Base-by-base conservation (phyloP, 2,329 filamentous ascomycete genomes). In the Neonectria hederae region DNA sequence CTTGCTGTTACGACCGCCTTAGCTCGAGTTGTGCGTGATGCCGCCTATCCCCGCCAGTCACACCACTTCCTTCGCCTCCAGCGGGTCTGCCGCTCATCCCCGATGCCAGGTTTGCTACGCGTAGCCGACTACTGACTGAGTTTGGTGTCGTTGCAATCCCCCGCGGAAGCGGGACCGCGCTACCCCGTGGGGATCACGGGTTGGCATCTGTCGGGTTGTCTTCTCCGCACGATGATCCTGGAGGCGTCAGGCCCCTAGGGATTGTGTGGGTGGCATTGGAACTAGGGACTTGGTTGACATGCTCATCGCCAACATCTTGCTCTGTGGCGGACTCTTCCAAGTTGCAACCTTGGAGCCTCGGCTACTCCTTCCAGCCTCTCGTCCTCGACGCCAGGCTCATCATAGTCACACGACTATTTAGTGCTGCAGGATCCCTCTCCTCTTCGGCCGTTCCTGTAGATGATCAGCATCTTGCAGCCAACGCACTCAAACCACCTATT, bases 81-180 rank as follows among this genome's bases (percentile, higher is more conserved):
- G 56, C 22, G 64, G 59, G 48, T 57, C 57, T 62, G 57, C 58
- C 62, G 62, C 62, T 48, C 48, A 45, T 55, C 59, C 60, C 63
- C 63, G 63, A 43, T 6, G 28, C 61, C 26, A n/a, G 17, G 17
- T 24, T 10, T 26, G 6, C 22, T 9, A 5, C 17, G 26, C 14
- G 24, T 21, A 21, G 21, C 49, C 14, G 28, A 26, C 42, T 49
- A 42, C 22, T n/a, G 13, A 42, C 22, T n/a, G 13, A 38, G 21
- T 21, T 42, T n/a, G 35, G 22, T 52, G 45, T 51, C 48, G 17
- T 7, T 14, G 21, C 38, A 40, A 11, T 46, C n/a, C 49, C 28
- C 45, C 32, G 13, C 45, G 49, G 22, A 26, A 40, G 13, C 35
- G 45, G 54, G 13, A 54, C 30, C 32, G 45, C 43, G 38, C 45